Evolutionary conservation across 805 yeast genomes (phyloP), one percentile per base, ranked within the genome.

Genomic region (Candida tallmaniae): DNA sequence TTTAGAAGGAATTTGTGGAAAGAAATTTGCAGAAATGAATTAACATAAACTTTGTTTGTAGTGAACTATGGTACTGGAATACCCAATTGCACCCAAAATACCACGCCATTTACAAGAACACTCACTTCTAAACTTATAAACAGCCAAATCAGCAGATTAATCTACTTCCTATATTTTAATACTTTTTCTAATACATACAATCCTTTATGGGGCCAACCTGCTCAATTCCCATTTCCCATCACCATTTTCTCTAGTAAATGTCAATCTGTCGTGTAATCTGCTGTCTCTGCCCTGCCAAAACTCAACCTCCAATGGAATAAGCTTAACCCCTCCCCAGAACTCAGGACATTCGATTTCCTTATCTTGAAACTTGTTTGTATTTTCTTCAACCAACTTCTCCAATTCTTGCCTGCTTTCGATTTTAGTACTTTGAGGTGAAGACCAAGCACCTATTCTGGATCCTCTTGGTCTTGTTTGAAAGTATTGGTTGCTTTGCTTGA

Each of bases 231-330:
- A 89, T 21, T 68, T 61, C 1, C 57, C 66, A 10, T 62, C 68
- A 10, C 41, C 36, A 6, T 55, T 45, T 16, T 73, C 76, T 55
- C 94, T 70, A 41, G 74, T 71, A 60, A 73, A 89, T 10, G 80
- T 76, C 32, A 89, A 68, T 47, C 98, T 75, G 58, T 93, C 98
- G 58, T 93, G 98, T 33, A 90, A 67, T 56, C 98, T 75, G 52
- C 85, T 81, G 40, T 74, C 70, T 44, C 98, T 78, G 12, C 98
- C 98, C 64, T 93, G 98, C 97, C 97, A 93, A 54, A 90, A 93
- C 62, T 93, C 98, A 45, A 90, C 74, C 53, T 87, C 95, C 29
- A 85, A 62, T 4, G 98, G 98, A 27, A 83, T 78, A 12, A 93
- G 70, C 51, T 95, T 73, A 32, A 93, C 55, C 0, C 98, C 98